Base-by-base conservation (phyloP, 495 filamentous ascomycete genomes). In the Aspergillus cavernicola region DNA sequence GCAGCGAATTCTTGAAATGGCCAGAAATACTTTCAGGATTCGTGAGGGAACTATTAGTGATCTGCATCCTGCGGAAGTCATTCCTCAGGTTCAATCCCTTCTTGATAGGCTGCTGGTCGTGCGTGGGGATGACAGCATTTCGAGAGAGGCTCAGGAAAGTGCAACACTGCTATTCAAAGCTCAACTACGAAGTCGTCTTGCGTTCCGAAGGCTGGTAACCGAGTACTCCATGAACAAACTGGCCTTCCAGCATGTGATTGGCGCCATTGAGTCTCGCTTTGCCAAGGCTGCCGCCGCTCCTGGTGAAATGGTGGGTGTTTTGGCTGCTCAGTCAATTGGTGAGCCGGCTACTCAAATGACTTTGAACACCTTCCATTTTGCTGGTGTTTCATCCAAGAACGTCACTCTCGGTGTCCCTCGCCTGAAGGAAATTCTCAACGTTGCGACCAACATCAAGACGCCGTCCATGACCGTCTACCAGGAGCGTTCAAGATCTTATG, bases 261-360 rank as follows among this genome's bases (percentile, higher is more conserved):
- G 95, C 56, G 92, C 96, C 56, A 76, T 97, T 32, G 90, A 97
- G 74, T 87, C 74, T 61, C 82, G 90, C 35, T 99, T 95, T 78
- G 77, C 82, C 16, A 81, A 84, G 61, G 82, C 95, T 38, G 77
- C 81, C 50, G 93, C 95, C 31, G 85, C 82, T 55, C 89, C 93
- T 28, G 93, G 93, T 58, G 93, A 99, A 68, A 99, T 99, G 93
- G 95, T 97, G 49, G 93, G 93, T 67, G 95, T 97, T 28, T 80
- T 99, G 62, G 93, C 93, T 50, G 93, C 93, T 10, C 93, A 99
- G 72, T 97, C 92, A 22, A 97, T 99, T 69, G 93, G 93, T 76
- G 93, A 99, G 68, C 93, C 93, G 16, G 93, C 93, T 38, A 99
- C 93, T 2, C 93, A 99, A 74, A 99, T 99, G 93, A 99, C 93